A percentile compares a stretch with the other conserved stretches of the same genome.
These are phyloP conservation scores for Penicillium concentricum DNA, from an alignment of 2,329 filamentous ascomycete genomes.

Conservation along the genomic window DNA sequence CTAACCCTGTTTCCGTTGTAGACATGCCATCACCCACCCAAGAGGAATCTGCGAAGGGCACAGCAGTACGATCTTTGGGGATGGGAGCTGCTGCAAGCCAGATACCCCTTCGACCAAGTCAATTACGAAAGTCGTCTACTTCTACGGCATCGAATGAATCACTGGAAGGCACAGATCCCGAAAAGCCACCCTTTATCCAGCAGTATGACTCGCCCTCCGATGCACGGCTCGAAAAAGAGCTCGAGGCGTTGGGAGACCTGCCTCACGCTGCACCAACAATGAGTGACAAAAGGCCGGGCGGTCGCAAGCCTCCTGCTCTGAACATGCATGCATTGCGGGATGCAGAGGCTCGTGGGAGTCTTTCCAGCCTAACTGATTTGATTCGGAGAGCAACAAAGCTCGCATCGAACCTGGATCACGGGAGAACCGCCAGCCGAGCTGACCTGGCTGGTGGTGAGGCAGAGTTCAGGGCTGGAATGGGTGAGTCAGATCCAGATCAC, in stretches of 20 bases:
- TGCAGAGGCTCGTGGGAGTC: slow-evolving; percentile 79
- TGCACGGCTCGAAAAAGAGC: slow-evolving; percentile 25
- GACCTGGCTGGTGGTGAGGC: slow-evolving; percentile 41
- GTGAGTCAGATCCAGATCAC: slow-evolving; percentile 20
- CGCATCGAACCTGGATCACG: slow-evolving; percentile 83
- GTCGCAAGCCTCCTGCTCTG: slow-evolving; percentile 64
- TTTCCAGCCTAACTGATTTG: slow-evolving; percentile 88
- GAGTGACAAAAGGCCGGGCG: slow-evolving; percentile 41
- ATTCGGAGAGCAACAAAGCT: slow-evolving; percentile 84
- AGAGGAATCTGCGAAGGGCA: slow-evolving; percentile 3
- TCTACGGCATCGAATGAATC: slow-evolving; percentile 24
- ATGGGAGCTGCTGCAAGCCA: slow-evolving; percentile 5
- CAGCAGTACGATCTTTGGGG: not conserved
- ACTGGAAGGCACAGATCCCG: slow-evolving; percentile 23
- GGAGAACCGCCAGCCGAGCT: slow-evolving; percentile 63
- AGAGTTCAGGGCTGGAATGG: slow-evolving; percentile 27
- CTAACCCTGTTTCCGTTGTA: slow-evolving; percentile 21
- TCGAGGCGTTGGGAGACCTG: slow-evolving; percentile 16
- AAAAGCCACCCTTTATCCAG: slow-evolving; percentile 34
- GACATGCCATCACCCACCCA: slow-evolving; percentile 8
- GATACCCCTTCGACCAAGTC: slow-evolving; percentile 6
- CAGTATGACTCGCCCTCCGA: slow-evolving; percentile 10
- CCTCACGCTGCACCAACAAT: slow-evolving; percentile 35
- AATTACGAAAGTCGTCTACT: slow-evolving; percentile 11
- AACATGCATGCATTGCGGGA: slow-evolving; percentile 79